Evolutionary conservation across 768 basidiomycete genomes (phyloP).

Genomic region (Tubosaeta sp.): DNA sequence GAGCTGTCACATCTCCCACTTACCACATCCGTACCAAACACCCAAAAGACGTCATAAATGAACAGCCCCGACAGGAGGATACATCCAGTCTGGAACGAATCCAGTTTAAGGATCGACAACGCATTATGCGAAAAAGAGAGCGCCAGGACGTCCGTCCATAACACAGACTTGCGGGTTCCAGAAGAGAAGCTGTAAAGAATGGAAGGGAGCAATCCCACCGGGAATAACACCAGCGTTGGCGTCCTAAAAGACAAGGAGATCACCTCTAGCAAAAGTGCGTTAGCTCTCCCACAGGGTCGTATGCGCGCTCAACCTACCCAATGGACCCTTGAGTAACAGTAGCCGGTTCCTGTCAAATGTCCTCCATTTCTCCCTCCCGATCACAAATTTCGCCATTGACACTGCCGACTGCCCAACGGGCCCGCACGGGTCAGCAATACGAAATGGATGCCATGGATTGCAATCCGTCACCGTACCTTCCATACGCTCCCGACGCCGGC

Average conservation of each 20-base stretch:
- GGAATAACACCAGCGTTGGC: constrained; percentile 54
- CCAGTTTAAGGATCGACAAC: constrained; percentile 73
- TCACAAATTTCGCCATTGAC: constrained; percentile 43
- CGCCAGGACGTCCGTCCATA: constrained; percentile 70
- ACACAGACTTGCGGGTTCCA: constrained; percentile 50
- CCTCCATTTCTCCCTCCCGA: constrained; percentile 57
- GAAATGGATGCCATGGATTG: neutral
- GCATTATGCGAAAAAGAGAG: constrained; percentile 84
- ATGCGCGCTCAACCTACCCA: constrained; percentile 34
- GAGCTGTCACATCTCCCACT: constrained; percentile 25
- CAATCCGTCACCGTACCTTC: constrained; percentile 39
- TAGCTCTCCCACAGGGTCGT: neutral
- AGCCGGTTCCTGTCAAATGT: constrained; percentile 46
- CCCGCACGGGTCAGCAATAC: neutral
- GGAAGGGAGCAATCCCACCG: constrained; percentile 60
- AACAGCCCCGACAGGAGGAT: constrained; percentile 82
- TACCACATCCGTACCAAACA: constrained; percentile 84
- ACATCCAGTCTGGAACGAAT: constrained; percentile 84
- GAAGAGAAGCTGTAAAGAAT: constrained; percentile 53
- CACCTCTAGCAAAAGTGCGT: constrained; percentile 29
- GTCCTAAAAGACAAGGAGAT: constrained; percentile 48
- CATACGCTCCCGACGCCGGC: constrained; percentile 64
- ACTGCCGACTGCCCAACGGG: constrained; percentile 41
- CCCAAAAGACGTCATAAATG: constrained; percentile 94
- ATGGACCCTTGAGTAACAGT: constrained; percentile 41